These are phyloP conservation scores for Phytomonas sp. DNA, from an alignment of 208 protist species.

Conservation along the genomic window DNA sequence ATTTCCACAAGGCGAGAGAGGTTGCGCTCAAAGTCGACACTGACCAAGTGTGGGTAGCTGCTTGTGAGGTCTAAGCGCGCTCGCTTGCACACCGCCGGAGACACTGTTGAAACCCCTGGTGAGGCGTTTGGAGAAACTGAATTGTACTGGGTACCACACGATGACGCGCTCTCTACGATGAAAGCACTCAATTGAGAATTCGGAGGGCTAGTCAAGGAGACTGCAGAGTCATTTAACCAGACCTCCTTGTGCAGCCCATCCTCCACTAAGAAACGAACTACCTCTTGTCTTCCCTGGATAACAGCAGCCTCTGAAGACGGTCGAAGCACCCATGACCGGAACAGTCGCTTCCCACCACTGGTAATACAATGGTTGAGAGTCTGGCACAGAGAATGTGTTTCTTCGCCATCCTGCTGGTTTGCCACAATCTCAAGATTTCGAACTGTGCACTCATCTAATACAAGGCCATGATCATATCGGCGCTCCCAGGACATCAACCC, in stretches of 20 bases:
- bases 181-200: neutral
- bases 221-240: neutral
- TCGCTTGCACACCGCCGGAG: conserved; percentile 11
- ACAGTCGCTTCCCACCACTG: conserved; percentile 71
- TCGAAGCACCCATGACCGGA: conserved; percentile 77
- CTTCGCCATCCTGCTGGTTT: conserved; percentile 73
- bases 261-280: conserved; percentile 45
- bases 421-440: conserved; percentile 71
- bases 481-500: conserved; percentile 39
- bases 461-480: conserved; percentile 46
- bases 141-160: neutral
- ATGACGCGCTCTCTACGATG: neutral
- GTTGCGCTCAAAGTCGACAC: conserved; percentile 75
- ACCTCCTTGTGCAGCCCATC: conserved; percentile 1
- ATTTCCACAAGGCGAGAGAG: conserved; percentile 73
- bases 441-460: conserved; percentile 61
- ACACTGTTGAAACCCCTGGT: neutral
- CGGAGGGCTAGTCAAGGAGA: neutral
- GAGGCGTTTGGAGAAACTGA: neutral
- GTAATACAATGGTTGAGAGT: conserved; percentile 64
- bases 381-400: conserved; percentile 55
- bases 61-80: conserved; percentile 14
- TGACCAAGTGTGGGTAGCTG: conserved; percentile 14
- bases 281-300: conserved; percentile 52
- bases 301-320: conserved; percentile 48